Conservation (phyloP, 805 yeast genomes). For the Yamadazyma ubonensis region DNA sequence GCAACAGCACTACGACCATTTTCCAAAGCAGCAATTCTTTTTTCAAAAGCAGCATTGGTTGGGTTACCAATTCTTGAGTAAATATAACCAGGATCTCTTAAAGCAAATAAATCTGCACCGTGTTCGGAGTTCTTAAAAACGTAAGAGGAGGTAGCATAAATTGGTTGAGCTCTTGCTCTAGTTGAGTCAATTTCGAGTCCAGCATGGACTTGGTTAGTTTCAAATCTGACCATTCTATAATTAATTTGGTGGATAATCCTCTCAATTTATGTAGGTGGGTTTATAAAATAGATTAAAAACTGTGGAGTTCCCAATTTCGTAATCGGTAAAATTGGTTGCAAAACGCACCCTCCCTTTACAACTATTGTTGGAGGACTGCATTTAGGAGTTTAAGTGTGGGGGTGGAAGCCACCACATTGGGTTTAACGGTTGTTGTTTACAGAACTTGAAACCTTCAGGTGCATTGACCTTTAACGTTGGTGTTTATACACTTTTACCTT, state of each 20-base stretch:
- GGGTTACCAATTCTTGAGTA: slow-evolving; percentile 93
- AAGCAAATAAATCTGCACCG: slow-evolving; percentile 87
- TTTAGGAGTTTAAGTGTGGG: background rate
- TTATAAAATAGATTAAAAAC: background rate
- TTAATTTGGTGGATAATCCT: background rate
- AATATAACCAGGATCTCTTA: slow-evolving; percentile 80
- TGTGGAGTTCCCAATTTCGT: slow-evolving; percentile 4
- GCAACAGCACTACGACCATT: slow-evolving; percentile 91
- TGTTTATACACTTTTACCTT: too few relatives aligned
- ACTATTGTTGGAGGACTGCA: background rate
- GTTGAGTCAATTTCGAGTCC: slow-evolving; percentile 77
- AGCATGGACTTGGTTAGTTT: slow-evolving; percentile 91
- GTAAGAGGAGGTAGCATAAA: slow-evolving; percentile 88
- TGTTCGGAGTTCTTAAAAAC: slow-evolving; percentile 86
- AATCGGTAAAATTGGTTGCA: slow-evolving; percentile 3
- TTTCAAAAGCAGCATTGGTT: slow-evolving; percentile 86
- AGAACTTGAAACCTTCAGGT: too few relatives aligned
- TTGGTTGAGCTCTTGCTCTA: slow-evolving; percentile 87
- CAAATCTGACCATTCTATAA: slow-evolving; percentile 48
- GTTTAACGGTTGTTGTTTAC: too few relatives aligned
- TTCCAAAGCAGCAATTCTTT: slow-evolving; percentile 89
- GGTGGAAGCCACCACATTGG: background rate
- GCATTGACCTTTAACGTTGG: too few relatives aligned
- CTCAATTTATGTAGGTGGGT: background rate
- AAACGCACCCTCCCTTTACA: background rate